Percentiles rank a stretch among this genome's conserved stretches.
Evolutionary conservation across 2,329 filamentous ascomycete genomes (phyloP).

Genomic region (Penicillium vulpinum): DNA sequence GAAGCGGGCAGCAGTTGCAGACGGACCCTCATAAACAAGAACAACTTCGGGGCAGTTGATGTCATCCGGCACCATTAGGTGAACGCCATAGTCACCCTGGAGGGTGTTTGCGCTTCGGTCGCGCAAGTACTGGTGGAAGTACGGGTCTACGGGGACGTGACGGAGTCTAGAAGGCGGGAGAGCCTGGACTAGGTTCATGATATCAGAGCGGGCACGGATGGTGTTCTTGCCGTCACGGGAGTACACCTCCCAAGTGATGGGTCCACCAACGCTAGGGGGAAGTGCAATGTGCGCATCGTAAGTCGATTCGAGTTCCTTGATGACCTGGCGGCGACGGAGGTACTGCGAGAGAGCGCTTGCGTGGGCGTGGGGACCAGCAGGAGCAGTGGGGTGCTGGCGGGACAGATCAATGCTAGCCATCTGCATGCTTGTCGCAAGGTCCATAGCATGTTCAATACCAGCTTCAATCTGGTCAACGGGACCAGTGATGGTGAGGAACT

Average conservation of each 20-base stretch:
- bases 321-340: conserved; percentile 75
- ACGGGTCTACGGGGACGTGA: conserved; percentile 49
- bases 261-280: conserved; percentile 64
- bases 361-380: conserved; percentile 71
- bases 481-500: conserved; percentile 82
- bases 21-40: conserved; percentile 53
- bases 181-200: conserved; percentile 51
- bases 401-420: conserved; percentile 80
- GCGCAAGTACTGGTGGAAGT: conserved; percentile 51
- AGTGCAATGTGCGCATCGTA: conserved; percentile 88
- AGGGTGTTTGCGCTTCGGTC: conserved; percentile 41
- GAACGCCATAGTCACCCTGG: conserved; percentile 48
- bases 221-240: conserved; percentile 80
- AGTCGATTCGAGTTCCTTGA: conserved; percentile 75
- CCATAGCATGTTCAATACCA: conserved; percentile 81
- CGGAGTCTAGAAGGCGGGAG: conserved; percentile 49
- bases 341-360: conserved; percentile 87
- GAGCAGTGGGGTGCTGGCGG: conserved; percentile 72
- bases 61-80: conserved; percentile 51
- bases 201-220: conserved; percentile 51
- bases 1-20: conserved; percentile 49
- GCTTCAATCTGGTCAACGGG: conserved; percentile 70
- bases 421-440: conserved; percentile 83
- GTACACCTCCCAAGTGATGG: conserved; percentile 83
- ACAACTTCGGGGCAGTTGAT: conserved; percentile 47